Conservation (phyloP, 2,329 filamentous ascomycete genomes). For the Aspergillus udagawae region DNA sequence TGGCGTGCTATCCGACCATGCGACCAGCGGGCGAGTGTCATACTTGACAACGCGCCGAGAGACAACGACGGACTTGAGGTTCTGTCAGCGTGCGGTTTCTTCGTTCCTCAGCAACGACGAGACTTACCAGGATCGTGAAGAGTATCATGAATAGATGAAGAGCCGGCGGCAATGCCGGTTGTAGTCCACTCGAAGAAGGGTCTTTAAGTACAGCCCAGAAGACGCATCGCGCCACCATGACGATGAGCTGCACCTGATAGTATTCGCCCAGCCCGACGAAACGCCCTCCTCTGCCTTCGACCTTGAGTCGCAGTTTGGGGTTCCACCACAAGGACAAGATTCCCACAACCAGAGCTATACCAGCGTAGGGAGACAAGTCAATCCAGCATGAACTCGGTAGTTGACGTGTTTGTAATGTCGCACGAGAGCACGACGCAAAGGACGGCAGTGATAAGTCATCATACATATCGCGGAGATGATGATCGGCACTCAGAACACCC, state of each 20-base stretch:
- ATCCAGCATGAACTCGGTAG: conserved; percentile 26
- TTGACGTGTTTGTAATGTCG: conserved; percentile 14
- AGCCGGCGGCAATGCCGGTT: conserved; percentile 27
- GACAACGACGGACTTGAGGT: conserved; percentile 31
- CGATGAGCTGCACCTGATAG: conserved; percentile 44
- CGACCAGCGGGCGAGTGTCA: conserved; percentile 39
- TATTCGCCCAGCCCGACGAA: conserved; percentile 43
- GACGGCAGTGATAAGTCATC: conserved; percentile 13
- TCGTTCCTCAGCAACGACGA: neutral
- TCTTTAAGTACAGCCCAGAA: conserved; percentile 44
- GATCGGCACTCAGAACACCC: conserved; percentile 25
- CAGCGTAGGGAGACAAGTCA: conserved; percentile 32
- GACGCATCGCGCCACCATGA: conserved; percentile 41
- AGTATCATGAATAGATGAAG: conserved; percentile 39
- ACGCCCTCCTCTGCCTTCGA: conserved; percentile 39
- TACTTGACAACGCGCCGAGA: conserved; percentile 38
- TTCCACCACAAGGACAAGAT: conserved; percentile 49
- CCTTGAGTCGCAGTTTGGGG: conserved; percentile 42
- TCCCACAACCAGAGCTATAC: conserved; percentile 39
- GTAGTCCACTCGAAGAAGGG: conserved; percentile 30
- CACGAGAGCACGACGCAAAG: conserved; percentile 18
- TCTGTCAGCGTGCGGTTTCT: conserved; percentile 15
- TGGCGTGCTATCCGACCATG: conserved; percentile 38
- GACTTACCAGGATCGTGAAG: conserved; percentile 37
- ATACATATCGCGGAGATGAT: conserved; percentile 10